phyloP scores from a whole-genome alignment of 305 asterid species.

The Solanum hybrid region DNA sequence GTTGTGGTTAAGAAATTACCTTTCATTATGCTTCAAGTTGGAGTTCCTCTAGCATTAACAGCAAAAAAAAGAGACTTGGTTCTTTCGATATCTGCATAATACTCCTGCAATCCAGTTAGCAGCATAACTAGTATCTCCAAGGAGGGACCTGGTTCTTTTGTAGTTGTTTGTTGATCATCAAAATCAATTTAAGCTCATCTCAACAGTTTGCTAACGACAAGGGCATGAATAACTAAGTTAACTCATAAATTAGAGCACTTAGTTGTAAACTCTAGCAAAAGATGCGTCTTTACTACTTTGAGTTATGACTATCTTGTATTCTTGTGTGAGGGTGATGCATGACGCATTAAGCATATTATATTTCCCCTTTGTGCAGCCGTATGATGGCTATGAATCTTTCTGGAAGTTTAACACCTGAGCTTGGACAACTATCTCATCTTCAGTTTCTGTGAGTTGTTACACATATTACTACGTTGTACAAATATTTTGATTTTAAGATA shows the following conservation, averaged over 20 bases:
- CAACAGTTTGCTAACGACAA: neutral
- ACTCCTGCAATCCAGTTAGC: neutral
- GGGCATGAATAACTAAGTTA: neutral
- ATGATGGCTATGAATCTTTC: slow-evolving; percentile 34
- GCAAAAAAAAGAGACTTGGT: neutral
- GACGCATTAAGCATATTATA: neutral
- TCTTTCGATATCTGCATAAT: neutral
- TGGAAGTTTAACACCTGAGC: slow-evolving; percentile 37
- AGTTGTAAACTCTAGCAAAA: neutral
- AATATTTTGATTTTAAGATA: neutral
- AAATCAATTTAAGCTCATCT: neutral
- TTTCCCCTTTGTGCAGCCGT: slow-evolving; percentile 24
- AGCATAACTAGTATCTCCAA: neutral
- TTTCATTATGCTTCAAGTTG: neutral
- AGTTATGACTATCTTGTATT: neutral
- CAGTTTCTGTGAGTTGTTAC: slow-evolving; percentile 24
- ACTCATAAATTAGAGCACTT: neutral
- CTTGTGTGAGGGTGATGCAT: neutral
- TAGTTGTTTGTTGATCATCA: neutral
- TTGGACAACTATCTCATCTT: slow-evolving; percentile 37
- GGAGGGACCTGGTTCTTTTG: neutral
- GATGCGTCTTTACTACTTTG: neutral
- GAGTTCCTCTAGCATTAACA: neutral
- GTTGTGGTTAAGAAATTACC: neutral
- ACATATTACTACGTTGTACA: neutral